These are phyloP conservation scores for Pharus latifolius DNA, from an alignment of 176 grass and related monocot species.

Conservation along the genomic window DNA sequence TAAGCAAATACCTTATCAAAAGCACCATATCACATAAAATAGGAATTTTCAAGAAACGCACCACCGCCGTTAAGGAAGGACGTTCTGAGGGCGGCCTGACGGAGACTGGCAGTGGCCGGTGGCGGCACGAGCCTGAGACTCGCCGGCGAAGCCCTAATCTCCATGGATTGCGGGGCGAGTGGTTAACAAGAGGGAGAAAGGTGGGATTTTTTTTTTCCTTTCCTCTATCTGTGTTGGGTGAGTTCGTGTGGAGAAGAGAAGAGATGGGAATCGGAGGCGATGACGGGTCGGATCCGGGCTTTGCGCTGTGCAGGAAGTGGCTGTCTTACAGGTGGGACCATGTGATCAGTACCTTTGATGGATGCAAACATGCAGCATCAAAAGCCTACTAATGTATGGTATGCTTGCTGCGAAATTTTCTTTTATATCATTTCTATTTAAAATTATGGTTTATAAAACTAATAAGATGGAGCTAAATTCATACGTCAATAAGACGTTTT, in stretches of 20 bases:
- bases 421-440: too few relatives aligned
- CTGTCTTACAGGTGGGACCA: too few relatives aligned
- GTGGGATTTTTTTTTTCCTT: background rate
- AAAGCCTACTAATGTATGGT: too few relatives aligned
- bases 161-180: conserved; percentile 19
- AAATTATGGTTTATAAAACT: too few relatives aligned
- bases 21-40: background rate
- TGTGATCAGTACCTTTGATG: too few relatives aligned
- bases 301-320: too few relatives aligned
- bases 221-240: background rate
- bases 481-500: too few relatives aligned
- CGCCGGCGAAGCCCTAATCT: conserved; percentile 27
- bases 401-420: too few relatives aligned
- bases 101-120: conserved; percentile 1
- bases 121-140: conserved; percentile 23
- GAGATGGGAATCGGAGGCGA: background rate
- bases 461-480: too few relatives aligned
- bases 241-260: conserved; percentile 39
- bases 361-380: too few relatives aligned
- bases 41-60: conserved; percentile 11
- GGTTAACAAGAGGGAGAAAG: background rate
- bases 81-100: conserved; percentile 6
- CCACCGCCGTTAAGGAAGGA: conserved; percentile 33
- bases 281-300: background rate
- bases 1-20: background rate